Base-by-base conservation (phyloP, 768 basidiomycete species). In the Paxillus involutus region DNA sequence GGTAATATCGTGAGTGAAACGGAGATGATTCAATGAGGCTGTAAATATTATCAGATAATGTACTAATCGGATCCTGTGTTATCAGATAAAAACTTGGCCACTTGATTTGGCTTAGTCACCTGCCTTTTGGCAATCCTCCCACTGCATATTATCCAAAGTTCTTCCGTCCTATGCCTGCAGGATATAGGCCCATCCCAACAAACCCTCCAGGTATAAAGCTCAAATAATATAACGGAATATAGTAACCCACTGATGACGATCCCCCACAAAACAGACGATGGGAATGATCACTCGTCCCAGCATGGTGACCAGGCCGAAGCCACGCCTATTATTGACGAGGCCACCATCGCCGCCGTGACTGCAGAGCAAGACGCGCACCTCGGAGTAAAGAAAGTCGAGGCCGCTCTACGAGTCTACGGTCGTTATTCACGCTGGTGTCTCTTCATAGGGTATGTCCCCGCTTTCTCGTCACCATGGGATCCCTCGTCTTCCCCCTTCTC, bases 381-480 rank as follows among this genome's bases (percentile, higher is more conserved):
- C 16, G 81, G 81, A 39, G 81, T 82, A 33, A 69, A 63, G 50
- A 75, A 71, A 24, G 77, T 81, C 16, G 76, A 84, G 59, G 81
- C 80, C 3, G 75, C 78, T 2, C 75, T 80, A 36, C 75, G 73
- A 53, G 76, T 83, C 14, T 78, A 79, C 47, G 80, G 80, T 24
- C 79, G 71, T 44, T 80, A 77, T 58, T 79, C 80, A 3, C 80
- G 78, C 53, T 85, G 84, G 82, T 70, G 73, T 39, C 71, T 88
- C 21, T 87, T 86, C 65, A 67, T 81, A 40, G 77, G 84, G 86
- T 85, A 51, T 47, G 59, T 44, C 30, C 24, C 16, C 44, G 9
- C 37, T 40, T 30, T 30, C 9, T 51, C 39, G n/a, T 30, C n/a
- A 3, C 12, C 26, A 6, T 46, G 45, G 43, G 41, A 44, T 32